Evolutionary conservation across 2,329 filamentous ascomycete genomes (phyloP).

Genomic region (Sclerotinia nivalis): DNA sequence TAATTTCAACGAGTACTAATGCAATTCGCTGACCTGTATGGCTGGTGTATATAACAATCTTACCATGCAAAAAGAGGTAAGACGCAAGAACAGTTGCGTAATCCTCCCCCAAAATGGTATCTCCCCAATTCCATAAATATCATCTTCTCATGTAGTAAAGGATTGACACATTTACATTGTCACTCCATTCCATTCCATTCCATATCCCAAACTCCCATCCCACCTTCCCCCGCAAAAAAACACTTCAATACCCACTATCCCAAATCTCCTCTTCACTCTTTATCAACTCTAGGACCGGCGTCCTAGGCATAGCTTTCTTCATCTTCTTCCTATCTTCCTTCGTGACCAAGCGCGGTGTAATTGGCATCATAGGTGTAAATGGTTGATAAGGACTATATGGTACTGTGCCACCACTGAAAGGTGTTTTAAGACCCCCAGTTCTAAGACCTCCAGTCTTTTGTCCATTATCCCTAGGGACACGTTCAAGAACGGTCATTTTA

Average conservation of each 20-base stretch:
- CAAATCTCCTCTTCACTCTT: constrained; percentile 63
- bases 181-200: too few relatives aligned
- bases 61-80: too few relatives aligned
- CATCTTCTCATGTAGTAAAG: background rate
- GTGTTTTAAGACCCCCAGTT: constrained; percentile 59
- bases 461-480: constrained; percentile 52
- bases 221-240: background rate
- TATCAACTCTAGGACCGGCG: constrained; percentile 63
- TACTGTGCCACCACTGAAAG: constrained; percentile 60
- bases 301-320: constrained; percentile 62
- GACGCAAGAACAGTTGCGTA: too few relatives aligned
- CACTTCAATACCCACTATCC: constrained; percentile 43
- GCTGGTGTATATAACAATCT: too few relatives aligned
- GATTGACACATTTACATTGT: background rate
- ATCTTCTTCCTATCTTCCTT: constrained; percentile 69
- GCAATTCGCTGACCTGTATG: too few relatives aligned
- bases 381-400: constrained; percentile 82
- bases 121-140: background rate
- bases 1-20: too few relatives aligned
- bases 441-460: constrained; percentile 48
- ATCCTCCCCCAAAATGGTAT: background rate
- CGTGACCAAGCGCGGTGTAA: constrained; percentile 74
- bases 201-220: background rate
- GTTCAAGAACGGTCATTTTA: constrained; percentile 66
- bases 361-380: constrained; percentile 71